Conservation (phyloP, 768 basidiomycete species). For the Pisolithus microcarpus region DNA sequence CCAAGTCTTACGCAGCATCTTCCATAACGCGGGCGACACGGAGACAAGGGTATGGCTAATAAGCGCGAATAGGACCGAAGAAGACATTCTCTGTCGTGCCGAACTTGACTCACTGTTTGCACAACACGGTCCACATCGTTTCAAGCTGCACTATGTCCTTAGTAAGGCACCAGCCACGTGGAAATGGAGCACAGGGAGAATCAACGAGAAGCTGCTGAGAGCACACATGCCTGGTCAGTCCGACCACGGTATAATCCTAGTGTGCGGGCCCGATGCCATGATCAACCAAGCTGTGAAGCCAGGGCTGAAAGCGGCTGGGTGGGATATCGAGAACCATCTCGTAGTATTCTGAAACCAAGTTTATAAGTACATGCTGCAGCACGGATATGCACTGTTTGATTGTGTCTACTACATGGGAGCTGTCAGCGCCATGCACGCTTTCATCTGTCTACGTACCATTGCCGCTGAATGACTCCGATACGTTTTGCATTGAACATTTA, state of each 20-base stretch:
- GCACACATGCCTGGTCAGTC: conserved; percentile 35
- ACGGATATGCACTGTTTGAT: too few relatives aligned
- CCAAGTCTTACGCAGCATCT: conserved; percentile 44
- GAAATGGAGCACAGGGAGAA: conserved; percentile 35
- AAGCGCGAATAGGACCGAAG: conserved; percentile 39
- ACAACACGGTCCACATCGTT: conserved; percentile 23
- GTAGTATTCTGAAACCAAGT: conserved; percentile 27
- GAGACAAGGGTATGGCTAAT: conserved; percentile 41
- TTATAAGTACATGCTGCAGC: neutral
- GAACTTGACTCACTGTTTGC: conserved; percentile 38
- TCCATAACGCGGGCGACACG: conserved; percentile 32
- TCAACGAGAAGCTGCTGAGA: conserved; percentile 32
- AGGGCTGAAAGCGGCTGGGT: conserved; percentile 27
- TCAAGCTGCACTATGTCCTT: conserved; percentile 41
- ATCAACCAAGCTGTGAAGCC: conserved; percentile 26
- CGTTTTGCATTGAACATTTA: too few relatives aligned
- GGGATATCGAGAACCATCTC: conserved; percentile 28
- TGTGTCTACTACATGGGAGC: too few relatives aligned
- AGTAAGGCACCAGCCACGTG: conserved; percentile 28
- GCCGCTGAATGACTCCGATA: too few relatives aligned
- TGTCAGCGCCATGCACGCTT: too few relatives aligned
- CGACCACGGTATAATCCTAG: conserved; percentile 34
- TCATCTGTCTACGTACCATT: too few relatives aligned
- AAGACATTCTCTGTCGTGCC: conserved; percentile 45
- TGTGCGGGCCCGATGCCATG: conserved; percentile 46